Base-by-base conservation (phyloP, 306 rosid genomes). In the Vicia villosa region DNA sequence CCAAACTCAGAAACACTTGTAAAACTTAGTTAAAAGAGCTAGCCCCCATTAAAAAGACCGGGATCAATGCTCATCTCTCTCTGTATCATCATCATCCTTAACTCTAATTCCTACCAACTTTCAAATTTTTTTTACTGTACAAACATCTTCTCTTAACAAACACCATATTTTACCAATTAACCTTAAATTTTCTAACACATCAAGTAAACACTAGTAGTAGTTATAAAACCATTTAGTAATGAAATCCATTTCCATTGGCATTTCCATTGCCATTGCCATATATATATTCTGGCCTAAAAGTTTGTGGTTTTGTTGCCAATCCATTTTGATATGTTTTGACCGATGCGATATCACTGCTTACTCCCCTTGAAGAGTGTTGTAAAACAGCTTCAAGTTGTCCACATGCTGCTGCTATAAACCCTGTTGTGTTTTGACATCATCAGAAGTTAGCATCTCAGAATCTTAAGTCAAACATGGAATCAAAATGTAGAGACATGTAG, bases 391-490 rank as follows among this genome's bases (percentile, higher is more conserved):
- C 96, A 72, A 88, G 63, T 74, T 86, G 70, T 54, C 96, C 83
- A 47, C 98, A 79, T 74, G 96, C 85, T 13, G 98, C 97, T 55
- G 84, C 94, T 40, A 90, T 77, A 32, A 93, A 89, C 67, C 98
- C 98, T 92, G 78, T 63, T 88, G 78, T 63, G 74, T 20, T 74
- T 63, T 10, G 54, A 51, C 50, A 40, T 19, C 38, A 60, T 24
- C 65, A 47, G 0, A 76, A 51, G 76, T 20, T 19, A 15, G 56
- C 61, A 70, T 51, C 34, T 41, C 54, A 65, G 13, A 51, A 66
- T 17, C 36, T 56, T 8, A 24, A 24, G 45, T 67, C 34, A 74
- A 78, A 32, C n/a, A 30, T 50, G 55, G 74, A 36, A 52, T n/a
- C 5, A 28, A 10, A 24, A 30, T 24, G 51, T 19, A 13, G 54